Base-by-base conservation (phyloP, 768 basidiomycete genomes). In the Cubamyces lactineus region DNA sequence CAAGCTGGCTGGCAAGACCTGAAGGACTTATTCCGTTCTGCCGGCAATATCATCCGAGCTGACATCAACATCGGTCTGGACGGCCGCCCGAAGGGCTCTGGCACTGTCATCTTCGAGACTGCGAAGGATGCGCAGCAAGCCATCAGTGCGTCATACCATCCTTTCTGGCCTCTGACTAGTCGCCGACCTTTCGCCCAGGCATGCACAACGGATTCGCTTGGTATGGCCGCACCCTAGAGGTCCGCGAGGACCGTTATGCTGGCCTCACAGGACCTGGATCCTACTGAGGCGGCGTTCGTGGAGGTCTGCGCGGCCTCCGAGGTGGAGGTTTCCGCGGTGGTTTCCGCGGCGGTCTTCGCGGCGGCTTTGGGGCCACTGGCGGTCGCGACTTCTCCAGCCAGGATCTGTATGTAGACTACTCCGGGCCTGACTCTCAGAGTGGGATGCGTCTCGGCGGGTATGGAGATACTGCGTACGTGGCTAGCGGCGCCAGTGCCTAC, bases 1-100 rank as follows among this genome's bases (percentile, higher is more conserved):
- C 94, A 96, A 77, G 95, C 94, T n/a, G 94, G 94, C 30, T 99
- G 96, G 96, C 96, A 99, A 73, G 96, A 98, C 73, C 78, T 98
- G 58, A 98, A 98, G 72, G 96, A 98, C 74, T 79, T 98, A 26
- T 98, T 98, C 88, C 88, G 96, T 57, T 86, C 92, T 28, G 92
- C 96, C 46, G 96, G 96, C 7, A 92, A 93, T 71, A 96, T 99
- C 67, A 86, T 98, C 66, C 87, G 96, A 48, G 94, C 96, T 59
- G 96, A 98, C 73, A 94, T 98, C 66, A 95, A 96, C 67, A 90
- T 96, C 59, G 93, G 92, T 61, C 86, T 88, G 21, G 94, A 97
- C 74, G 96, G 96, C 24, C 84, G 88, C 15, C 95, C 96, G 16
- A 96, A 97, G 73, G 96, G 96, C 21, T 96, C 92, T 53, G 96